These are phyloP conservation scores for Jatropha podagrica DNA, from an alignment of 441 rosid genomes.

Conservation along the genomic window DNA sequence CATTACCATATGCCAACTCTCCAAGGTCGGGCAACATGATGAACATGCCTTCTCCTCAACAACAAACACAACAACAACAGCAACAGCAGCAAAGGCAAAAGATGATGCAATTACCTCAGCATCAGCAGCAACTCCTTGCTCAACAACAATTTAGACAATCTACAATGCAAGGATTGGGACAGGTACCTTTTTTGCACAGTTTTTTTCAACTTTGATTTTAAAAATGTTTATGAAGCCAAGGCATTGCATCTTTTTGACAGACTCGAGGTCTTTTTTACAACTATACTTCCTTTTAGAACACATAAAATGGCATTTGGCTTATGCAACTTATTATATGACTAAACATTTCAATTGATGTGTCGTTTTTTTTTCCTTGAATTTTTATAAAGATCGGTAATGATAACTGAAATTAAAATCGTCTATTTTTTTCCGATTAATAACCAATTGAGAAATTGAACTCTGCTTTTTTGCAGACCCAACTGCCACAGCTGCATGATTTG, in stretches of 20 bases:
- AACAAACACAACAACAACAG: slow-evolving; percentile 67
- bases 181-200: slow-evolving; percentile 41
- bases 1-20: slow-evolving; percentile 86
- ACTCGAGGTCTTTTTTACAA: neutral
- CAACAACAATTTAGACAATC: slow-evolving; percentile 88
- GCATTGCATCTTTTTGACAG: neutral
- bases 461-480: slow-evolving; percentile 46
- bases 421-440: neutral
- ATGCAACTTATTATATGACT: neutral
- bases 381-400: neutral
- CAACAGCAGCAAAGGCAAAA: slow-evolving; percentile 70
- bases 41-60: slow-evolving; percentile 92
- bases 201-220: slow-evolving; percentile 13
- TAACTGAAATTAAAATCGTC: neutral
- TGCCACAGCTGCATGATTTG: slow-evolving; percentile 68
- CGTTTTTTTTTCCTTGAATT: neutral
- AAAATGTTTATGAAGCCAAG: neutral
- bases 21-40: slow-evolving; percentile 83
- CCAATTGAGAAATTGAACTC: neutral
- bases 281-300: neutral
- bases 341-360: neutral
- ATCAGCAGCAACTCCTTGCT: slow-evolving; percentile 75
- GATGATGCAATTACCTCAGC: slow-evolving; percentile 73
- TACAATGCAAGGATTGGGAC: slow-evolving; percentile 76
- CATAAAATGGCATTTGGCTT: slow-evolving; percentile 2